These are phyloP conservation scores for Starmerella etchellsii DNA, from an alignment of 805 yeast genomes.

Conservation along the genomic window DNA sequence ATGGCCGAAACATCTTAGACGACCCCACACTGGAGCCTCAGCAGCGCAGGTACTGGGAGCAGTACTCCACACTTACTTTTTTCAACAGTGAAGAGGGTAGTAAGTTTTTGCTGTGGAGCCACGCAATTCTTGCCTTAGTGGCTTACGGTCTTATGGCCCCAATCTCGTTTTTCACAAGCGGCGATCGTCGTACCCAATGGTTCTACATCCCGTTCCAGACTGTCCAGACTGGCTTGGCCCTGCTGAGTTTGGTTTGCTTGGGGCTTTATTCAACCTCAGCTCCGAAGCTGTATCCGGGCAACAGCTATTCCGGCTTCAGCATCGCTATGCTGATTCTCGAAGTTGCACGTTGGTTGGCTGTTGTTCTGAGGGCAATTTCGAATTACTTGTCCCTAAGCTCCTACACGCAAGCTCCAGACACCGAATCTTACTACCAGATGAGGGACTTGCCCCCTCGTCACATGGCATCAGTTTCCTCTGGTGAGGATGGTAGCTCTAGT, in stretches of 20 bases:
- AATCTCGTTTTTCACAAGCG: conserved; percentile 48
- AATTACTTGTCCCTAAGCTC: conserved; percentile 9
- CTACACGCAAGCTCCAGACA: conserved; percentile 9
- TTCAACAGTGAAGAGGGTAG: conserved; percentile 37
- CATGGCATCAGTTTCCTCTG: conserved; percentile 9
- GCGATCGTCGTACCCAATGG: conserved; percentile 41
- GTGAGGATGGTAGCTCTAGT: conserved; percentile 8
- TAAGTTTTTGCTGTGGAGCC: conserved; percentile 42
- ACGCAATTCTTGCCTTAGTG: conserved; percentile 34
- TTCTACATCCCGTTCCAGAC: conserved; percentile 42
- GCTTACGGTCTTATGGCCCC: conserved; percentile 54
- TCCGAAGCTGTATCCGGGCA: conserved; percentile 61
- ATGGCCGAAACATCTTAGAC: conserved; percentile 37
- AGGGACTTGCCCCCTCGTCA: conserved; percentile 1
- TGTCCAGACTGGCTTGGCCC: conserved; percentile 33
- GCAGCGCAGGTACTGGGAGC: conserved; percentile 65
- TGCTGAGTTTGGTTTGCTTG: conserved; percentile 42
- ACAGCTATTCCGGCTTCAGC: conserved; percentile 58
- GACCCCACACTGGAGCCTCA: conserved; percentile 52
- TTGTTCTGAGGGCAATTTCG: conserved; percentile 16
- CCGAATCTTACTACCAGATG: background rate
- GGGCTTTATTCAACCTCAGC: conserved; percentile 46
- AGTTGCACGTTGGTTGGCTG: conserved; percentile 38
- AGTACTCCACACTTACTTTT: conserved; percentile 64
- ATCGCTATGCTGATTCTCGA: conserved; percentile 44